These are phyloP conservation scores for Aureobasidium subglaciale DNA, from an alignment of 2,329 filamentous ascomycete species.

Conservation along the genomic window DNA sequence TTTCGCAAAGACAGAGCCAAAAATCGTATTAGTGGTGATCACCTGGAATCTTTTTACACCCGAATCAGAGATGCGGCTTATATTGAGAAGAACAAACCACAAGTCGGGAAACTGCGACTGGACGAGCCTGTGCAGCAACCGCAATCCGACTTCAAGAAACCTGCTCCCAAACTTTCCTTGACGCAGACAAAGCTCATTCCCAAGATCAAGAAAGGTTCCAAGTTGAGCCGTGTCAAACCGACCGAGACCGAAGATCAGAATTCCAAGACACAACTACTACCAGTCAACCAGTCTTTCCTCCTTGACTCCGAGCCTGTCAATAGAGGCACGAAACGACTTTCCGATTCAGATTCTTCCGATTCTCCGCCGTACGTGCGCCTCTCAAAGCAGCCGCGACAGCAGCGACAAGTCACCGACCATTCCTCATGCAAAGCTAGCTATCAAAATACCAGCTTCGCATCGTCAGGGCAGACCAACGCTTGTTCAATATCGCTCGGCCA, in stretches of 20 bases:
- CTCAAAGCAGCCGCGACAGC: conserved; percentile 1
- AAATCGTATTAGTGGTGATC: not conserved
- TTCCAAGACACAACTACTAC: not conserved
- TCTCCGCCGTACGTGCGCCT: not conserved
- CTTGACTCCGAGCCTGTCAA: not conserved
- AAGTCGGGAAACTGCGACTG: not conserved
- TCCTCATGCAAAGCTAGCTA: conserved; percentile 4
- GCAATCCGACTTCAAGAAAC: not conserved
- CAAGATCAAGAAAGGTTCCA: not conserved
- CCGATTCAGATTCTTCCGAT: not conserved
- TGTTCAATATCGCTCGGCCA: not conserved
- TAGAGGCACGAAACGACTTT: not conserved
- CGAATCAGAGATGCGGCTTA: not conserved
- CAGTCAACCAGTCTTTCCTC: not conserved
- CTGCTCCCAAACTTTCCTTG: not conserved
- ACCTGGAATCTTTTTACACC: not conserved
- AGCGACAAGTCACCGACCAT: not conserved
- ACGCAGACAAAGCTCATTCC: conserved; percentile 7
- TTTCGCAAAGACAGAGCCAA: conserved; percentile 8
- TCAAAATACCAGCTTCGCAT: not conserved
- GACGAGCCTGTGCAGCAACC: not conserved
- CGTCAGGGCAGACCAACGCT: not conserved
- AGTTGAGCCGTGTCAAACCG: not conserved
- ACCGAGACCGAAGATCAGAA: not conserved
- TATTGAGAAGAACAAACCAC: conserved; percentile 8